phyloP scores from a whole-genome alignment of 257 asterid species.

The Salvia miltiorrhiza region DNA sequence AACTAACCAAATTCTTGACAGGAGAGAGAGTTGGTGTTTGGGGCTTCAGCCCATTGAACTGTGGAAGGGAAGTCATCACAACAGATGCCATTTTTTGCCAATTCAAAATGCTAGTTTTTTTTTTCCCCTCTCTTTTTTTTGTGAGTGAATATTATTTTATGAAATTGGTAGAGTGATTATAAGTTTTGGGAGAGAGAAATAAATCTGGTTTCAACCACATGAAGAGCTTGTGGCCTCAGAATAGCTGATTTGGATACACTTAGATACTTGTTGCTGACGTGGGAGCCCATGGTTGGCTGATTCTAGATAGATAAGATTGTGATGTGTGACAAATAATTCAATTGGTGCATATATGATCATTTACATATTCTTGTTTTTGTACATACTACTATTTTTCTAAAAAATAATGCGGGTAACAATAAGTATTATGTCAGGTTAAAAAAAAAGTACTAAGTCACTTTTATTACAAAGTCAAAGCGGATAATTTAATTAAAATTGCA shows the following conservation, averaged over 20 bases:
- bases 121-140: neutral
- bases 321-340: conserved; percentile 15
- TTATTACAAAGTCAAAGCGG: no score
- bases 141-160: neutral
- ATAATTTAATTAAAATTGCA: no score
- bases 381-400: no score
- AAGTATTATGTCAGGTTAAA: no score
- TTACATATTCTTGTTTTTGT: neutral
- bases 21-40: conserved; percentile 46
- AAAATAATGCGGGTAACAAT: no score
- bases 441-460: no score
- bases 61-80: conserved; percentile 72
- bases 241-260: conserved; percentile 44
- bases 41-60: conserved; percentile 72
- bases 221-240: conserved; percentile 58
- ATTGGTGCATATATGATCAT: conserved; percentile 12
- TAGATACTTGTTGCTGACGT: conserved; percentile 52
- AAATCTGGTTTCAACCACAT: conserved; percentile 32
- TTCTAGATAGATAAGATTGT: conserved; percentile 53
- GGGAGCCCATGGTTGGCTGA: conserved; percentile 44
- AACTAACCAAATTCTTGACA: conserved; percentile 53
- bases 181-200: conserved; percentile 25
- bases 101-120: neutral
- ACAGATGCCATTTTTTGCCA: conserved; percentile 52
- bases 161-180: conserved; percentile 10